phyloP scores from a whole-genome alignment of 2,329 filamentous ascomycete species.

The Colletotrichum lindemuthianum region DNA sequence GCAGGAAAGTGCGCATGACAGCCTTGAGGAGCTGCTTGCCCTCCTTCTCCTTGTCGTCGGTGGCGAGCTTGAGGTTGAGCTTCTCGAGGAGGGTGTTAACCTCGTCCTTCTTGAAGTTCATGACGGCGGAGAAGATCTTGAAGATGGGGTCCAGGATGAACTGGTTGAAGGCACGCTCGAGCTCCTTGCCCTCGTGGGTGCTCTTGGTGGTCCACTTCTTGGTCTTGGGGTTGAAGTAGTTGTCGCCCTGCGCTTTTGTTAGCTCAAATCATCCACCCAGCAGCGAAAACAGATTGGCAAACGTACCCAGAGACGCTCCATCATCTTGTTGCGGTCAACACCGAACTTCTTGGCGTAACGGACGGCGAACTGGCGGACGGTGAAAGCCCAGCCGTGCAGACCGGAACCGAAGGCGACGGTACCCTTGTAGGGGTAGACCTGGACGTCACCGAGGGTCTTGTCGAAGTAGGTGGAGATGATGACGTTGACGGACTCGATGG shows the following conservation, averaged over 20 bases:
- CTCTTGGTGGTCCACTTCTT: slow-evolving; percentile 99
- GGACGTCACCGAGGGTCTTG: slow-evolving; percentile 95
- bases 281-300: neutral
- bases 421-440: slow-evolving; percentile 97
- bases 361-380: slow-evolving; percentile 94
- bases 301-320: slow-evolving; percentile 97
- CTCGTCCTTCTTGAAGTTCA: slow-evolving; percentile 99
- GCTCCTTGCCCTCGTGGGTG: slow-evolving; percentile 83
- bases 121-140: slow-evolving; percentile 96
- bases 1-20: slow-evolving; percentile 98
- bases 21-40: slow-evolving; percentile 98
- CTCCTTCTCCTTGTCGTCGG: slow-evolving; percentile 91
- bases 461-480: slow-evolving; percentile 99
- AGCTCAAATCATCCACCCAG: slow-evolving; percentile 28
- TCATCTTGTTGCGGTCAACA: slow-evolving; percentile 99
- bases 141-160: slow-evolving; percentile 99
- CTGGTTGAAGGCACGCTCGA: slow-evolving; percentile 99
- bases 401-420: slow-evolving; percentile 99
- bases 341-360: slow-evolving; percentile 99
- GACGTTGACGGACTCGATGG: slow-evolving; percentile 99
- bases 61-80: slow-evolving; percentile 90
- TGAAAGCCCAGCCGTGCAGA: slow-evolving; percentile 99
- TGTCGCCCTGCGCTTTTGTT: slow-evolving; percentile 76
- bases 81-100: slow-evolving; percentile 84
- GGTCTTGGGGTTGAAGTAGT: slow-evolving; percentile 99